Percentiles rank a stretch among this genome's conserved stretches.
phyloP scores from a whole-genome alignment of 805 yeast species.

The Hanseniaspora mollemarum region DNA sequence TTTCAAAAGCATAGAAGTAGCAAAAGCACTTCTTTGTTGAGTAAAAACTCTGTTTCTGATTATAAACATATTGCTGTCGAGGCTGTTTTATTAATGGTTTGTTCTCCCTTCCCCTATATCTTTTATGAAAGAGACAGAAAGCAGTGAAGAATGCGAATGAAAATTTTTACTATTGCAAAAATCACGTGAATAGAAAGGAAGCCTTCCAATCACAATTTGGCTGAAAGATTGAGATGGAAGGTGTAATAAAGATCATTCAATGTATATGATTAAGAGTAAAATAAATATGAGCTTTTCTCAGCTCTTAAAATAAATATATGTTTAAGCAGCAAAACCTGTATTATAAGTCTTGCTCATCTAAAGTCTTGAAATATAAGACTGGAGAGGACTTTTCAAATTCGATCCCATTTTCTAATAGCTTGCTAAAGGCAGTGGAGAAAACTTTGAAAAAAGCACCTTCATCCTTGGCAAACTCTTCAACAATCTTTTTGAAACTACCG shows the following conservation, averaged over 20 bases:
- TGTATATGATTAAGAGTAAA: background rate
- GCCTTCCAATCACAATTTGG: no score
- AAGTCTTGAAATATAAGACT: conserved; percentile 46
- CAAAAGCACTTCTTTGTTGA: background rate
- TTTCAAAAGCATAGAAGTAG: background rate
- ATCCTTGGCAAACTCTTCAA: conserved; percentile 56
- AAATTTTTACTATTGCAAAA: no score
- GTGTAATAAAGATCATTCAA: background rate
- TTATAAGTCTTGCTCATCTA: conserved; percentile 50
- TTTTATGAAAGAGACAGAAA: no score
- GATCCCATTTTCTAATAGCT: conserved; percentile 66
- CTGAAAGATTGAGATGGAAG: background rate
- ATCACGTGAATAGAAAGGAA: no score
- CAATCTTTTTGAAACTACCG: conserved; percentile 48
- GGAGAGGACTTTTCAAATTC: conserved; percentile 42
- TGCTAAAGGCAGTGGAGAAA: conserved; percentile 56
- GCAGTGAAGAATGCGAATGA: no score
- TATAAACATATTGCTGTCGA: background rate
- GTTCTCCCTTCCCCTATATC: no score
- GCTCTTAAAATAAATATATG: no score
- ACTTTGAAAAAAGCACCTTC: conserved; percentile 49
- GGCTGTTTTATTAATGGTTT: no score
- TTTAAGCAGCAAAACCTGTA: no score
- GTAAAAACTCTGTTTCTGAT: background rate
- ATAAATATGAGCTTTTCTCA: no score